These are phyloP conservation scores for Termitomyces bulborhizus DNA, from an alignment of 768 basidiomycete genomes.

Conservation along the genomic window DNA sequence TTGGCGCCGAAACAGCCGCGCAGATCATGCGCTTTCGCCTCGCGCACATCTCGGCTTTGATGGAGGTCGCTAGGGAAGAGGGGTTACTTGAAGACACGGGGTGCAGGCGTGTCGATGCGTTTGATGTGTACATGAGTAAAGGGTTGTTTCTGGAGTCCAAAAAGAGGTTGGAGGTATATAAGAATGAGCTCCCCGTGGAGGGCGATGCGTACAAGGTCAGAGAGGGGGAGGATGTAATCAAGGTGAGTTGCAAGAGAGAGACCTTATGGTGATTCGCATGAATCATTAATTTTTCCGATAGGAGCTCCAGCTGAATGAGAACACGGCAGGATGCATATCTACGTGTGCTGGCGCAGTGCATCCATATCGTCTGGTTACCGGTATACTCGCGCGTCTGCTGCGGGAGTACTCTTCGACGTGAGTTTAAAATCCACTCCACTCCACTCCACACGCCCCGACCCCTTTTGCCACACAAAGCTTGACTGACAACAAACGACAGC, in stretches of 20 bases:
- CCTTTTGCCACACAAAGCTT: neutral
- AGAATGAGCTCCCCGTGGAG: slow-evolving; percentile 46
- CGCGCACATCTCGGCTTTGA: slow-evolving; percentile 46
- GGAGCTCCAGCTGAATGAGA: slow-evolving; percentile 42
- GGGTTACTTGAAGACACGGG: slow-evolving; percentile 46
- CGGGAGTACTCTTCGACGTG: slow-evolving; percentile 44
- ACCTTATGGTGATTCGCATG: neutral
- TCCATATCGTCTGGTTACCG: slow-evolving; percentile 65
- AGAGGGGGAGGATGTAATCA: slow-evolving; percentile 21
- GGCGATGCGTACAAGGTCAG: slow-evolving; percentile 26
- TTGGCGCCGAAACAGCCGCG: slow-evolving; percentile 42
- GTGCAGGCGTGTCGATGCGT: slow-evolving; percentile 48
- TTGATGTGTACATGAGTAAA: slow-evolving; percentile 48
- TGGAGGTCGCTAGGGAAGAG: slow-evolving; percentile 47
- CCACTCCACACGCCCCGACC: neutral
- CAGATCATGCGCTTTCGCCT: slow-evolving; percentile 57
- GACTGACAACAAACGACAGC: slow-evolving; percentile 24
- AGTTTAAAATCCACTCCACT: neutral
- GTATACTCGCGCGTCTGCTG: slow-evolving; percentile 48
- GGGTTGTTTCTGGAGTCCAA: slow-evolving; percentile 37
- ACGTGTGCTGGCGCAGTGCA: slow-evolving; percentile 58
- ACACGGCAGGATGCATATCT: slow-evolving; percentile 43
- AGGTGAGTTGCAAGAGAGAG: slow-evolving; percentile 17
- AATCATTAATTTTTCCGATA: slow-evolving; percentile 16
- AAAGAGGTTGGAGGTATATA: slow-evolving; percentile 36